Evolutionary conservation across 257 asterid species (phyloP).

Genomic region (Echites panduratus): DNA sequence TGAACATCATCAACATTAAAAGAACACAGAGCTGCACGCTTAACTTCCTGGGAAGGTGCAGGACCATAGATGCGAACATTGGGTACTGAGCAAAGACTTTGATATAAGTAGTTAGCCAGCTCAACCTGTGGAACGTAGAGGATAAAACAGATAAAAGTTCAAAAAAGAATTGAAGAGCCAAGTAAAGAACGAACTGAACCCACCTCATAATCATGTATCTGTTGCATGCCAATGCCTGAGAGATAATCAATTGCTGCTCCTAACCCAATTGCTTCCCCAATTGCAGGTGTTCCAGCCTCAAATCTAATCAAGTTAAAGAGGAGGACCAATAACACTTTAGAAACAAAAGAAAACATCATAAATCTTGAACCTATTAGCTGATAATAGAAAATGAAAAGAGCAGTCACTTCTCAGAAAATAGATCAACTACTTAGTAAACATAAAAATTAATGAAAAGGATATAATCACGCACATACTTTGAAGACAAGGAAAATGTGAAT

Average conservation of each 20-base stretch:
- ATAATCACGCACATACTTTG: neutral
- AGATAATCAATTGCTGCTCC: constrained; percentile 91
- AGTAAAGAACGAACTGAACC: neutral
- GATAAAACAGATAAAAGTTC: neutral
- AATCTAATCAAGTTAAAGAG: constrained; percentile 38
- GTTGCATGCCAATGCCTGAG: constrained; percentile 83
- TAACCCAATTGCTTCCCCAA: constrained; percentile 86
- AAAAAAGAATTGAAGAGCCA: no score
- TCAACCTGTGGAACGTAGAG: constrained; percentile 45
- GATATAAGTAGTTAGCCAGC: constrained; percentile 59
- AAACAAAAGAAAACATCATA: neutral
- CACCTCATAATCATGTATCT: constrained; percentile 90
- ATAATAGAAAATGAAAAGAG: neutral
- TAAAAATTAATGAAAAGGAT: neutral
- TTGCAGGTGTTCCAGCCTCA: constrained; percentile 99
- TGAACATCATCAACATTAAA: constrained; percentile 77
- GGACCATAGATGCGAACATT: constrained; percentile 77
- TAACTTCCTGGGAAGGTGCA: constrained; percentile 50
- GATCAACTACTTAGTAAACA: neutral
- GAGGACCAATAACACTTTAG: neutral
- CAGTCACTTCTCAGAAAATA: neutral
- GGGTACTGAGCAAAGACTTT: constrained; percentile 46
- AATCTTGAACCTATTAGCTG: neutral
- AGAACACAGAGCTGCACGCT: constrained; percentile 85
- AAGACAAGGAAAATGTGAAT: no score